Conservation (phyloP, 1,284 basidiomycete species). For the Flammula alnicola region DNA sequence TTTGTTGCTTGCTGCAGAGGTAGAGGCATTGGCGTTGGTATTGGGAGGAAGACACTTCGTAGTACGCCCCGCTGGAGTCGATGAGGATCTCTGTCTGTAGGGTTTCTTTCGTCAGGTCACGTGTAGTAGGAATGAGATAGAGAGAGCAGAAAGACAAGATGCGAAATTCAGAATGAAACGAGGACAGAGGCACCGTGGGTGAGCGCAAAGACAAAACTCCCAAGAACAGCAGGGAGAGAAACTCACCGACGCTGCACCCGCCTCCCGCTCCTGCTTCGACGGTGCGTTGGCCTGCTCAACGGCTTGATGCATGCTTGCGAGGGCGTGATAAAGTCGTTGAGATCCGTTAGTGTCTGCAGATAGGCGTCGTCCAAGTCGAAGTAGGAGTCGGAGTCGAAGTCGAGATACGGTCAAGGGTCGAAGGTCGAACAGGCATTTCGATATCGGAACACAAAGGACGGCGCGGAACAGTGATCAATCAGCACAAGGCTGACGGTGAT, state of each 20-base stretch:
- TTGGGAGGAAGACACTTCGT: constrained; percentile 60
- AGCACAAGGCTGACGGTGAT: too few relatives aligned
- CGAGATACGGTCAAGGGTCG: too few relatives aligned
- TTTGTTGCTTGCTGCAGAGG: constrained; percentile 35
- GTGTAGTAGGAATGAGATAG: neutral
- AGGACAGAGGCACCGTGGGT: neutral
- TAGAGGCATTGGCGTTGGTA: constrained; percentile 22
- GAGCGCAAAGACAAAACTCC: neutral
- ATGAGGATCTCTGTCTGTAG: constrained; percentile 87
- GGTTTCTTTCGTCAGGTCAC: neutral
- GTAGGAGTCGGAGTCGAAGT: too few relatives aligned
- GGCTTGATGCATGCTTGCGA: constrained; percentile 97
- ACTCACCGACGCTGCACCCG: constrained; percentile 65
- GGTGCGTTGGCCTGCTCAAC: constrained; percentile 68
- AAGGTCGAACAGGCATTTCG: too few relatives aligned
- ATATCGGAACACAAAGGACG: too few relatives aligned
- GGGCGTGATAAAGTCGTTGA: constrained; percentile 98
- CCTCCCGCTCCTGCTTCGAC: constrained; percentile 45
- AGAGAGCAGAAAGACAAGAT: neutral
- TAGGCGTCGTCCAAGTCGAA: neutral
- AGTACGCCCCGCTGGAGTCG: constrained; percentile 80
- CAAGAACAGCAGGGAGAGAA: constrained; percentile 5
- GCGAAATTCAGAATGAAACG: neutral
- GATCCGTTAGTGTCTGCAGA: constrained; percentile 83
- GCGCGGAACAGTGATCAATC: too few relatives aligned